phyloP scores from a whole-genome alignment of 2,329 filamentous ascomycete species.

The Cordyceps farinosa region DNA sequence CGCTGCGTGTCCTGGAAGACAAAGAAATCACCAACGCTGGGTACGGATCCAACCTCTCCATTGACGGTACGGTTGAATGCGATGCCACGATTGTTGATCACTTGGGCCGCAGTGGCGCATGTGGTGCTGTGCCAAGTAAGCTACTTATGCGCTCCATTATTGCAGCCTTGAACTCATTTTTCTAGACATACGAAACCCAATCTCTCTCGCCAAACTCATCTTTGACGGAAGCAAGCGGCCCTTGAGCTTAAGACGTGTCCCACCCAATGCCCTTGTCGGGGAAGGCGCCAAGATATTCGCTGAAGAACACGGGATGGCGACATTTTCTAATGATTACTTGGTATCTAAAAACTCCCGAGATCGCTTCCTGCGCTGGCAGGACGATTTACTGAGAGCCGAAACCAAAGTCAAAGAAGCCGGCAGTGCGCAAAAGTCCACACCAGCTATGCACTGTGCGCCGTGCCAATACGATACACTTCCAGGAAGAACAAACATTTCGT shows the following conservation, averaged over 20 bases:
- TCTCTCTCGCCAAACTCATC: slow-evolving; percentile 78
- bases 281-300: slow-evolving; percentile 86
- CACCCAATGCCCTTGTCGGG: slow-evolving; percentile 86
- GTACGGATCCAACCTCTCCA: slow-evolving; percentile 89
- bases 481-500: slow-evolving; percentile 25
- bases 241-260: slow-evolving; percentile 81
- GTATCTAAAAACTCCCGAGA: slow-evolving; percentile 77
- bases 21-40: slow-evolving; percentile 95
- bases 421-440: slow-evolving; percentile 19
- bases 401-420: slow-evolving; percentile 35
- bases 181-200: slow-evolving; percentile 86
- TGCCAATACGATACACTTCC: slow-evolving; percentile 34
- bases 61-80: slow-evolving; percentile 88
- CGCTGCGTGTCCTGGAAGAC: slow-evolving; percentile 84
- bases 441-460: slow-evolving; percentile 24
- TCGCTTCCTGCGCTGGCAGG: slow-evolving; percentile 74
- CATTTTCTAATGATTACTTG: slow-evolving; percentile 71
- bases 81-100: slow-evolving; percentile 94
- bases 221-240: slow-evolving; percentile 73
- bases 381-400: slow-evolving; percentile 65
- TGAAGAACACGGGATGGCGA: slow-evolving; percentile 67
- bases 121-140: slow-evolving; percentile 85
- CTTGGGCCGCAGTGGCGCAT: slow-evolving; percentile 84
- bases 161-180: slow-evolving; percentile 20
- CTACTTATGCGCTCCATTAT: slow-evolving; percentile 21